These are phyloP conservation scores for Carallia pectinifolia DNA, from an alignment of 345 rosid genomes.

Conservation along the genomic window DNA sequence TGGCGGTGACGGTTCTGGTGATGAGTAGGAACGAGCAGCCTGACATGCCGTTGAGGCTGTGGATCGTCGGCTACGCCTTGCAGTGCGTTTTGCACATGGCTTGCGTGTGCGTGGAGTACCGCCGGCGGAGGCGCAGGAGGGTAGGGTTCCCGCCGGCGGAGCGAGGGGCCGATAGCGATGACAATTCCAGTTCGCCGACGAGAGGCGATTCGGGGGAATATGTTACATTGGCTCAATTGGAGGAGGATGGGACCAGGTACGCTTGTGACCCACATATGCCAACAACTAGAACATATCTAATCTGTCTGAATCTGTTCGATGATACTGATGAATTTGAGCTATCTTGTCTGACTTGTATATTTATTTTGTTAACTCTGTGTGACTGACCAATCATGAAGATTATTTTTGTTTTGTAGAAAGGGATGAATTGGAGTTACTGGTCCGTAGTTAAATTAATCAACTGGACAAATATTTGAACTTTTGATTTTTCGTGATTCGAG, in stretches of 20 bases:
- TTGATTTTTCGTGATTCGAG: no score
- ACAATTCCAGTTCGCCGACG: slow-evolving; percentile 44
- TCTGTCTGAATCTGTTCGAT: no score
- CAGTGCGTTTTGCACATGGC: slow-evolving; percentile 87
- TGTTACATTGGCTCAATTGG: slow-evolving; percentile 59
- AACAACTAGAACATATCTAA: no score
- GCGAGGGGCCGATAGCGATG: slow-evolving; percentile 37
- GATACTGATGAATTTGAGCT: no score
- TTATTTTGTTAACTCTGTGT: no score
- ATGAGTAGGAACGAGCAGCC: slow-evolving; percentile 66
- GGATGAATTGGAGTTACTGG: no score
- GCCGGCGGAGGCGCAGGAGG: slow-evolving; percentile 60
- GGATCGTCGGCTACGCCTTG: slow-evolving; percentile 76
- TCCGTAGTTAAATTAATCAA: no score
- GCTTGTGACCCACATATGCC: no score
- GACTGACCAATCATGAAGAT: no score
- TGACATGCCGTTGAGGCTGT: slow-evolving; percentile 71
- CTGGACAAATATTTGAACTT: no score
- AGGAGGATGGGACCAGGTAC: slow-evolving; percentile 67
- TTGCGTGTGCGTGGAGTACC: slow-evolving; percentile 78
- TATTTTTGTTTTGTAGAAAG: no score
- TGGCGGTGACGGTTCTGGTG: slow-evolving; percentile 54
- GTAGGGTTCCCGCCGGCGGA: slow-evolving; percentile 23
- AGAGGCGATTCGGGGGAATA: slow-evolving; percentile 56
- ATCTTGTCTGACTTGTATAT: no score